phyloP scores from a whole-genome alignment of 2,329 filamentous ascomycete species.

The Massarina eburnea region DNA sequence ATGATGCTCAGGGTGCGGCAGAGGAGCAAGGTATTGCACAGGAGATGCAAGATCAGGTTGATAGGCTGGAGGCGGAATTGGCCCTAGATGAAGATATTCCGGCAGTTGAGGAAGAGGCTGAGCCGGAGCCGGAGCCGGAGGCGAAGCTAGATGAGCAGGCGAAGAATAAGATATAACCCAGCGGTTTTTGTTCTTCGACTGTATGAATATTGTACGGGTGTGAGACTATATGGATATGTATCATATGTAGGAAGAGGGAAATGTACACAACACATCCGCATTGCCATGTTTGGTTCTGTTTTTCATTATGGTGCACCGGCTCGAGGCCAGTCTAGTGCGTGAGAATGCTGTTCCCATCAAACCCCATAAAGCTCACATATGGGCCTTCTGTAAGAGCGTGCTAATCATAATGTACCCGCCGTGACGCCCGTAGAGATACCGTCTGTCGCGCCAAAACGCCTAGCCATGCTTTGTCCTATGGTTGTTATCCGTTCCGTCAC shows the following conservation, averaged over 20 bases:
- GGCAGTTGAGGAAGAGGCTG: neutral
- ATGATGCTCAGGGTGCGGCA: neutral
- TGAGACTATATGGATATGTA: neutral
- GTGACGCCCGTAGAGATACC: neutral
- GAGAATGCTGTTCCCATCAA: neutral
- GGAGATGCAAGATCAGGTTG: neutral
- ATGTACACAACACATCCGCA: neutral
- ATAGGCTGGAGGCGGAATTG: neutral
- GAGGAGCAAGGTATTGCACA: neutral
- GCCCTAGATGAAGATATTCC: neutral
- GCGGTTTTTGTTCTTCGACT: neutral
- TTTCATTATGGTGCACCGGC: neutral
- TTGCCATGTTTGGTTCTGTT: neutral
- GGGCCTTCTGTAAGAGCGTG: neutral
- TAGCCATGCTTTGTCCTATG: constrained; percentile 2
- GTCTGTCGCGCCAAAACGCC: constrained; percentile 9
- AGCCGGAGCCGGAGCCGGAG: neutral
- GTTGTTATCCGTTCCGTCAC: neutral
- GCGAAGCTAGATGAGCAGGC: neutral
- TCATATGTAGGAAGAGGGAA: neutral
- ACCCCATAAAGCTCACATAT: neutral
- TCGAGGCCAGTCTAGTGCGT: no score
- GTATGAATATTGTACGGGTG: neutral
- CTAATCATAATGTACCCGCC: neutral
- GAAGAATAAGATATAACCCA: neutral